Percentiles rank a stretch among this genome's conserved stretches.
Evolutionary conservation across 1,284 basidiomycete genomes (phyloP).

Genomic region (Ustanciosporium gigantosporum): DNA sequence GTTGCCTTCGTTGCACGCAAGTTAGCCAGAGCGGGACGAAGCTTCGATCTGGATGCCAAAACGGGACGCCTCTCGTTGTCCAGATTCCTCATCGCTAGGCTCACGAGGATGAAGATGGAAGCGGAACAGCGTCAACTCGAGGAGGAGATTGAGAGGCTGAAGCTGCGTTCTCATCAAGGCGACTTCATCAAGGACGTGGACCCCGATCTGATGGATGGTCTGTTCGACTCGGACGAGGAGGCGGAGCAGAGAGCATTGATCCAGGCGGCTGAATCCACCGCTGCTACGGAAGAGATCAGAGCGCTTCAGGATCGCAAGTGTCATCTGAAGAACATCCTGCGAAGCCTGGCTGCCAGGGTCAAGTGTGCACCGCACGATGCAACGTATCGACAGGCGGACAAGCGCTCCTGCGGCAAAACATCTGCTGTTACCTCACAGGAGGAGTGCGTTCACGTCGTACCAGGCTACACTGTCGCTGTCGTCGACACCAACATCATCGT

Average conservation of each 20-base stretch:
- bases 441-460: slow-evolving; percentile 65
- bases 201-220: slow-evolving; percentile 10
- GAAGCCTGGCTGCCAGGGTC: neutral
- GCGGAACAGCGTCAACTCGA: slow-evolving; percentile 62
- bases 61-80: slow-evolving; percentile 64
- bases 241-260: neutral
- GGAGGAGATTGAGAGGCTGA: slow-evolving; percentile 65
- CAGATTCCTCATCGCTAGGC: slow-evolving; percentile 72
- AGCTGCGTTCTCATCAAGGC: slow-evolving; percentile 1
- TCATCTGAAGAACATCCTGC: slow-evolving; percentile 7
- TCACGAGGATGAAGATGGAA: slow-evolving; percentile 72
- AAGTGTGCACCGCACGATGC: neutral
- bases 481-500: slow-evolving; percentile 92
- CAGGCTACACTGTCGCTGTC: slow-evolving; percentile 87
- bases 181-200: slow-evolving; percentile 24
- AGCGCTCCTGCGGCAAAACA: neutral
- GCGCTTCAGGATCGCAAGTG: neutral
- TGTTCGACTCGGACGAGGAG: neutral
- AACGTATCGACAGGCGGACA: slow-evolving; percentile 3
- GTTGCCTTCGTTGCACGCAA: slow-evolving; percentile 73
- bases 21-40: slow-evolving; percentile 73
- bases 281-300: neutral
- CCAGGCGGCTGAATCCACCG: neutral
- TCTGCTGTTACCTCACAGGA: neutral
- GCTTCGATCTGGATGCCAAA: slow-evolving; percentile 69